Evolutionary conservation across 257 asterid species (phyloP).

Genomic region (Solanum arcanum): DNA sequence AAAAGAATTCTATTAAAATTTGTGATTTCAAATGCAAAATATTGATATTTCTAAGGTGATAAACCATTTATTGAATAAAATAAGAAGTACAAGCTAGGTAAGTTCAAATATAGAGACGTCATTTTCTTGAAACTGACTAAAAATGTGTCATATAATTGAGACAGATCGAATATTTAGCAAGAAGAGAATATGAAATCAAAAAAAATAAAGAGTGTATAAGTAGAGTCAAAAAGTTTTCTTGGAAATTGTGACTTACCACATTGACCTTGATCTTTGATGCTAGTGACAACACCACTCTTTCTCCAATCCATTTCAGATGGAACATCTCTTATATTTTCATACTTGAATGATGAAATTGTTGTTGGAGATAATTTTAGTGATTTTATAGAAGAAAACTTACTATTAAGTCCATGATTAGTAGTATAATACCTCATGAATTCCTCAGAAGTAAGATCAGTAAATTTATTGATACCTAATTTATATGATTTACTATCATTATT

Average conservation of each 20-base stretch:
- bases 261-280: neutral
- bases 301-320: constrained; percentile 9
- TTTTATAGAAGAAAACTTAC: neutral
- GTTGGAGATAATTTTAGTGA: neutral
- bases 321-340: neutral
- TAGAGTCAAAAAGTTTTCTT: neutral
- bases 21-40: neutral
- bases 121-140: neutral
- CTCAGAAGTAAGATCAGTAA: neutral
- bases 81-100: neutral
- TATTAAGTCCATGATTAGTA: neutral
- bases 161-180: rapidly evolving
- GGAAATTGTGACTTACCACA: neutral
- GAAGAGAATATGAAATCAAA: neutral
- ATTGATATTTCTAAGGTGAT: rapidly evolving
- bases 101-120: neutral
- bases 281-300: neutral
- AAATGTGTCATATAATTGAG: neutral
- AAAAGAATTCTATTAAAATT: no score
- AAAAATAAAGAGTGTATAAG: neutral
- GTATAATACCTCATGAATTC: neutral
- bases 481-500: neutral
- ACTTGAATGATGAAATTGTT: neutral
- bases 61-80: no score
- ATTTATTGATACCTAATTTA: neutral